Base-by-base conservation (phyloP, 1,284 basidiomycete species). In the Trichosporon inkin region DNA sequence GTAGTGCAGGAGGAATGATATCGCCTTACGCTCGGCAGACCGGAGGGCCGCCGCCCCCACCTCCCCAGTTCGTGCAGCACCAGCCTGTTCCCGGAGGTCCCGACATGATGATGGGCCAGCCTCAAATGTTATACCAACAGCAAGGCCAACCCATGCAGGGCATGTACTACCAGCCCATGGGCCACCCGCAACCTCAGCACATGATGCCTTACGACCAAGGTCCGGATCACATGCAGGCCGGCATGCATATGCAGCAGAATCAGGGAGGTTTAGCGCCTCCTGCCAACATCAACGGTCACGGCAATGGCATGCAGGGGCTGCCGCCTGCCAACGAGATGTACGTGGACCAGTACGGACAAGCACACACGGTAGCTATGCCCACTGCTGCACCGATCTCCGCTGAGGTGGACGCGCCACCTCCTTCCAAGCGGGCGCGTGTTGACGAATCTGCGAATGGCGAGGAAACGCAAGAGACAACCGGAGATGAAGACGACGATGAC, bases 271-370 rank as follows among this genome's bases (percentile, higher is more conserved):
- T 74, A 7, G 70, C 65, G 3, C 71, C 73, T 3, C 63, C 73
- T 1, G 67, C 71, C 3, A 66, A 70, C 36, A 71, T 76, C 62
- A 71, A 70, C 58, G 70, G 68, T 6, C 68, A 73, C 39, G 67
- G 69, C 22, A 51, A 53, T 13, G 55, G 57, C 10, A 60, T 64
- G 60, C 60, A 60, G n/a, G 60, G 62, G 6, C 61, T 74, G 11
- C 71, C 73, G 8, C 68, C 68, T 1, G 67, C 63, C 10, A 62
- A 67, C 35, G 70, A 73, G 19, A 63, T 75, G 34, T 77, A 77
- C 60, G 64, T 75, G 35, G 75, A 77, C 61, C 67, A 71, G 57
- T 77, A 71, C 54, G 75, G 75, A 11, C 73, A 74, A 44, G 69
- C 75, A 3, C 68, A 71, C 56, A 60, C 64, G 1, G 66, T 67